Conservation (phyloP, 2,329 filamentous ascomycete species). For the Triangularia verruculosa region DNA sequence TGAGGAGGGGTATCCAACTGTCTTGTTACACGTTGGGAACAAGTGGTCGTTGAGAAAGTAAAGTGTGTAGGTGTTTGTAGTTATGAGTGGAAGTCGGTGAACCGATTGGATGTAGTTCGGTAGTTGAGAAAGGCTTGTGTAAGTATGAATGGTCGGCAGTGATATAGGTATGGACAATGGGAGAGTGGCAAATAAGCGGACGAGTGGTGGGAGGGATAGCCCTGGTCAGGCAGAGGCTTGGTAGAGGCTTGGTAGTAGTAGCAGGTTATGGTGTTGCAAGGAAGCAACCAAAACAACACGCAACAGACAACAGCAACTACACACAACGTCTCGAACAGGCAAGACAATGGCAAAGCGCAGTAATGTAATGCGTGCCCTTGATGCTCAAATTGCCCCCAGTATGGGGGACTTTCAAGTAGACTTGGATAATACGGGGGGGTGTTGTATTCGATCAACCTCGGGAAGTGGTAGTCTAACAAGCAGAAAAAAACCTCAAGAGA, state of each 20-base stretch:
- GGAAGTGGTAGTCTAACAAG: not conserved
- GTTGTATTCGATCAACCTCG: not conserved
- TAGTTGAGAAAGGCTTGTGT: not conserved
- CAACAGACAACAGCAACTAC: too few relatives aligned
- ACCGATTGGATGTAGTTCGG: not conserved
- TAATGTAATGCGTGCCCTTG: slow-evolving; percentile 6
- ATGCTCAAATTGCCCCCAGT: not conserved
- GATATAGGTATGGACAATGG: not conserved
- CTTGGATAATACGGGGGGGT: not conserved
- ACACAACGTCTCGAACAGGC: too few relatives aligned
- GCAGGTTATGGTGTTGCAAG: not conserved
- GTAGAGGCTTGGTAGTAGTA: not conserved
- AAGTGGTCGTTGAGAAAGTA: not conserved
- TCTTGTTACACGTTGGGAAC: not conserved
- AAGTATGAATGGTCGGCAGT: not conserved
- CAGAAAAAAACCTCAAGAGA: not conserved
- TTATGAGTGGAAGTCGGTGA: not conserved
- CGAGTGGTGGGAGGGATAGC: not conserved
- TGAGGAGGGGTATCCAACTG: not conserved
- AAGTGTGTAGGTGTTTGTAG: not conserved
- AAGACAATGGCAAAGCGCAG: not conserved
- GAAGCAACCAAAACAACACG: not conserved
- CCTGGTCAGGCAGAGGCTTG: not conserved
- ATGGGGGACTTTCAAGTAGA: slow-evolving; percentile 2
- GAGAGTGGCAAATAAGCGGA: not conserved